Evolutionary conservation across 2,329 filamentous ascomycete species (phyloP).

Genomic region (Periconia macrospinosa): DNA sequence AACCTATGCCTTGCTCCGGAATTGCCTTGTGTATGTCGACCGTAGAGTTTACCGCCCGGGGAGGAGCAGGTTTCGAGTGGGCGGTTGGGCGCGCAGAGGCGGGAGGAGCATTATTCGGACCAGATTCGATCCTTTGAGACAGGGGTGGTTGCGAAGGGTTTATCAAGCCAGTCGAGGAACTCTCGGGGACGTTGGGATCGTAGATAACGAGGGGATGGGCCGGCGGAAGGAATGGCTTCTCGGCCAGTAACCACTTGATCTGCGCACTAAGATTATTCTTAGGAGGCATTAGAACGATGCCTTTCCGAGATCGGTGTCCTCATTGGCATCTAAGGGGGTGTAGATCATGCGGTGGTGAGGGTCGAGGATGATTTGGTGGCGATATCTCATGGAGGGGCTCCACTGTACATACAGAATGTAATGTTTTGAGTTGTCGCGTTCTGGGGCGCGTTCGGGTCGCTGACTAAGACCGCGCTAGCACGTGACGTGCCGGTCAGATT

Average conservation of each 20-base stretch:
- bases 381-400: conserved; percentile 6
- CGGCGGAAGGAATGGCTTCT: conserved; percentile 50
- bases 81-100: conserved; percentile 14
- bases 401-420: conserved; percentile 1
- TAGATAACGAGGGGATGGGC: conserved; percentile 31
- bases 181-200: conserved; percentile 25
- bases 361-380: conserved; percentile 22
- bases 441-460: conserved; percentile 16
- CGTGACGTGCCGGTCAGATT: conserved; percentile 20
- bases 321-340: conserved; percentile 28
- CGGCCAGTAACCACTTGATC: conserved; percentile 51
- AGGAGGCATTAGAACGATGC: conserved; percentile 47
- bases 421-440: conserved; percentile 26
- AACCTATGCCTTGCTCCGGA: conserved; percentile 5
- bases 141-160: conserved; percentile 17
- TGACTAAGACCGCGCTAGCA: conserved; percentile 24
- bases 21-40: conserved; percentile 29
- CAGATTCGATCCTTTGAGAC: conserved; percentile 7
- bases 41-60: conserved; percentile 21
- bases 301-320: conserved; percentile 19
- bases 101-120: conserved; percentile 22
- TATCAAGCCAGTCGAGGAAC: conserved; percentile 18
- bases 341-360: conserved; percentile 11
- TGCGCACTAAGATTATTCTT: conserved; percentile 52
- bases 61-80: conserved; percentile 20